Evolutionary conservation across 352 stramenopile species (phyloP), one percentile per base, ranked within the genome.

Genomic region (Phytophthora sojae): DNA sequence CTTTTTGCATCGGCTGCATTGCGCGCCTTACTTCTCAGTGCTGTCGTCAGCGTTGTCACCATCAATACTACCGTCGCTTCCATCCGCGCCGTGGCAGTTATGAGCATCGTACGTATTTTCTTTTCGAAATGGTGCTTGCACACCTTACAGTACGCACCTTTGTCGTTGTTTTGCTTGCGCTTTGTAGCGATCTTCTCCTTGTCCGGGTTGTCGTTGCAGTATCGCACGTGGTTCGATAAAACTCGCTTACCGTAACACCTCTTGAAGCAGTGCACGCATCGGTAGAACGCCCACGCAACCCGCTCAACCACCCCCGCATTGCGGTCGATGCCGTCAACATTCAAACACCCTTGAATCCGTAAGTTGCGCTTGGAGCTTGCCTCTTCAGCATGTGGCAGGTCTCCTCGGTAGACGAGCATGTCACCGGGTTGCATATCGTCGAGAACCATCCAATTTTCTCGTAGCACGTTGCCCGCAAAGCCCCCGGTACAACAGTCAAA

Each of bases 81-180:
- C 12, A 47, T 47, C 39, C 3, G 12, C 14, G 14, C 37, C 32
- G 8, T 6, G 4, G 25, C 37, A 63, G 1, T 63, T 21, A 44
- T 56, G 23, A 14, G 17, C n/a, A 45, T 63, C 5, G 17, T 32
- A 32, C 21, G 60, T 54, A 19, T 60, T 67, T 67, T 53, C 23
- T 67, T 67, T 3, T 3, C 26, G 12, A 67, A 54, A 30, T 53
- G 49, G 12, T 15, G 50, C 3, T 54, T 37, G 14, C 35, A 60
- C 8, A 42, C n/a, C n/a, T 42, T 29, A 35, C 60, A 67, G 23
- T 52, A 53, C 0, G n/a, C 49, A 37, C 59, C 50, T 23, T 59
- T 66, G 23, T 66, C 49, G 23, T 66, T 66, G 32, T 59, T 66
- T 19, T 9, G 12, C 32, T 66, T 59, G 49, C 49, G 59, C 5